A percentile compares a stretch with the other conserved stretches of the same genome.
Evolutionary conservation across 1,284 basidiomycete genomes (phyloP).

Genomic region (Athelia sp.): DNA sequence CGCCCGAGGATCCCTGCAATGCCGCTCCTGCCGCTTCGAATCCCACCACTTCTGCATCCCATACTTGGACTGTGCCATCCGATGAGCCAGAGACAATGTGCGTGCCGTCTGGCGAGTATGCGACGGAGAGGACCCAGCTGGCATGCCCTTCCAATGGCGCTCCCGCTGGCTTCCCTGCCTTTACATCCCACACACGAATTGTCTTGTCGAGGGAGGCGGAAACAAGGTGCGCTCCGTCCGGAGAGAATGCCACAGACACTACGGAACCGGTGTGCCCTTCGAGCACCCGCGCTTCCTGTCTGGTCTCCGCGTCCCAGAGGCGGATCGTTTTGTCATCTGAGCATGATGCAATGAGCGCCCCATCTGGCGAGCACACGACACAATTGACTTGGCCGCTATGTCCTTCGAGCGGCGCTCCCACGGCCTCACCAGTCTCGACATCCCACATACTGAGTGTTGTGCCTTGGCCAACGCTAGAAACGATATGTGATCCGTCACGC

Average conservation of each 20-base stretch:
- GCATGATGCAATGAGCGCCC: neutral
- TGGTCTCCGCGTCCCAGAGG: neutral
- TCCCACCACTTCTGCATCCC: too few relatives aligned
- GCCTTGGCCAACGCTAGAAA: neutral
- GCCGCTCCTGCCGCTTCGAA: too few relatives aligned
- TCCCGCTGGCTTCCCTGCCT: slow-evolving; percentile 20
- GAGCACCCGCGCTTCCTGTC: neutral
- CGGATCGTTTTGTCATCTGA: neutral
- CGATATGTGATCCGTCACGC: neutral
- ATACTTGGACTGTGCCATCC: neutral
- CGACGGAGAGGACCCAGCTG: neutral
- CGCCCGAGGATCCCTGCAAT: too few relatives aligned
- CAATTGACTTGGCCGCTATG: neutral
- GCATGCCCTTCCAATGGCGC: neutral
- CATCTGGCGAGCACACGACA: neutral
- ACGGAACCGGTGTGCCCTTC: slow-evolving; percentile 7
- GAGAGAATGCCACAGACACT: slow-evolving; percentile 10
- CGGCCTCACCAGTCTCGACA: neutral
- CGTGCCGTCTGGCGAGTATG: neutral
- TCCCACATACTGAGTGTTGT: neutral
- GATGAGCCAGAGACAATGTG: neutral
- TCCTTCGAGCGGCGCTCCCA: neutral
- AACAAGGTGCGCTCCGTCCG: slow-evolving; percentile 11
- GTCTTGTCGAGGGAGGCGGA: slow-evolving; percentile 14
- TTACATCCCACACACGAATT: slow-evolving; percentile 13